Conservation (phyloP, 164 flowering plant genomes). For the Berberis thunbergii region DNA sequence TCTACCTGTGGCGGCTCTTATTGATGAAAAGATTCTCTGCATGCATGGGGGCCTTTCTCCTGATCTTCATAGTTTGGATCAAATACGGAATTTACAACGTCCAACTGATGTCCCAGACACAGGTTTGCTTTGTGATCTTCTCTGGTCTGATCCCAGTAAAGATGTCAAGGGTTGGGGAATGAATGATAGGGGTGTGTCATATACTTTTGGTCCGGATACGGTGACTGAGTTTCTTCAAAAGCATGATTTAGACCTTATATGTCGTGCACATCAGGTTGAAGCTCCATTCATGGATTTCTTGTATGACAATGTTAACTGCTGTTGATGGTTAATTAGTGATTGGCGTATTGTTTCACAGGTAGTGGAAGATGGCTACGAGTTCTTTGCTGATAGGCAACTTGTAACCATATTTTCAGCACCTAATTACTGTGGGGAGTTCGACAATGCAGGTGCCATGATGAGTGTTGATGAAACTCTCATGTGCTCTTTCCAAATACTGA, state of each 20-base stretch:
- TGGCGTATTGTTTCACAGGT: conserved; percentile 15
- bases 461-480: conserved; percentile 80
- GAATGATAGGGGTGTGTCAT: conserved; percentile 61
- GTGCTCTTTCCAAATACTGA: conserved; percentile 74
- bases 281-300: neutral
- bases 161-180: conserved; percentile 56
- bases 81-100: conserved; percentile 51
- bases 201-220: conserved; percentile 53
- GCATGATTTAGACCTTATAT: conserved; percentile 57
- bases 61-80: conserved; percentile 45
- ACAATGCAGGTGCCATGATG: conserved; percentile 94
- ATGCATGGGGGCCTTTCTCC: conserved; percentile 72
- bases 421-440: conserved; percentile 83
- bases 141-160: conserved; percentile 63
- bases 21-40: conserved; percentile 58
- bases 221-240: conserved; percentile 50
- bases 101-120: conserved; percentile 62
- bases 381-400: conserved; percentile 57
- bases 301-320: neutral
- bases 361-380: conserved; percentile 37
- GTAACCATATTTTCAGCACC: conserved; percentile 92
- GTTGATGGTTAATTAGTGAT: neutral
- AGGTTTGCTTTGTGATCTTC: conserved; percentile 55
- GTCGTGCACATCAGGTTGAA: conserved; percentile 60
- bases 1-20: conserved; percentile 54